Percentiles rank a stretch among this genome's conserved stretches.
These are phyloP conservation scores for Dryas octopetala DNA, from an alignment of 306 rosid species.

Conservation along the genomic window DNA sequence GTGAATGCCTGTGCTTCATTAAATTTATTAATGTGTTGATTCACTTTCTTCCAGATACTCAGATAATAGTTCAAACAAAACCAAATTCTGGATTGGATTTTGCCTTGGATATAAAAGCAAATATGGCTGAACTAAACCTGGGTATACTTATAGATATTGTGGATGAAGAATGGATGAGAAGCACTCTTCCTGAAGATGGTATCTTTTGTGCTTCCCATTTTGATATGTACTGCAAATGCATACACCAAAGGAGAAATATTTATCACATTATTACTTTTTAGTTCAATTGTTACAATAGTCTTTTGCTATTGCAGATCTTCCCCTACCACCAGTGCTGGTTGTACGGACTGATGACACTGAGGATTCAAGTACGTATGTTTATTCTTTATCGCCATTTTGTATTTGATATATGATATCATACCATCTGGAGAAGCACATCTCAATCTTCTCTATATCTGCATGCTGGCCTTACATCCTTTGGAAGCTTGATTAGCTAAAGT, in stretches of 20 bases:
- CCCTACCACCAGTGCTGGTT: constrained; percentile 65
- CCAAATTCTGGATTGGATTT: constrained; percentile 2
- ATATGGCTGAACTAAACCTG: constrained; percentile 66
- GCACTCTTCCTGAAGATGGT: constrained; percentile 86
- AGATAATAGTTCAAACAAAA: background rate
- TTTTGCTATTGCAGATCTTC: constrained; percentile 58
- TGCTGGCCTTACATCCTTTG: background rate
- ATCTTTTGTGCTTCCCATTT: background rate
- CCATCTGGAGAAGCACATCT: background rate
- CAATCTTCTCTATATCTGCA: background rate
- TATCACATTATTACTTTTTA: constrained; percentile 6
- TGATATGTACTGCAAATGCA: background rate
- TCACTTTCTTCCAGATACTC: background rate
- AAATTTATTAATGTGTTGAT: background rate
- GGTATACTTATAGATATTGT: constrained; percentile 71
- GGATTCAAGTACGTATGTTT: constrained; percentile 61
- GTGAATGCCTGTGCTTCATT: background rate
- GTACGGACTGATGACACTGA: constrained; percentile 74
- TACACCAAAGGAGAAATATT: background rate
- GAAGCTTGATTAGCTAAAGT: background rate
- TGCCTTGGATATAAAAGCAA: constrained; percentile 1
- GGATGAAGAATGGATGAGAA: constrained; percentile 93
- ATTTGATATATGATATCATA: background rate
- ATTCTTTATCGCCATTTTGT: background rate
- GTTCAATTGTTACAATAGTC: background rate